Base-by-base conservation (phyloP, 495 filamentous ascomycete genomes). In the Aspergillus coremiiformis region DNA sequence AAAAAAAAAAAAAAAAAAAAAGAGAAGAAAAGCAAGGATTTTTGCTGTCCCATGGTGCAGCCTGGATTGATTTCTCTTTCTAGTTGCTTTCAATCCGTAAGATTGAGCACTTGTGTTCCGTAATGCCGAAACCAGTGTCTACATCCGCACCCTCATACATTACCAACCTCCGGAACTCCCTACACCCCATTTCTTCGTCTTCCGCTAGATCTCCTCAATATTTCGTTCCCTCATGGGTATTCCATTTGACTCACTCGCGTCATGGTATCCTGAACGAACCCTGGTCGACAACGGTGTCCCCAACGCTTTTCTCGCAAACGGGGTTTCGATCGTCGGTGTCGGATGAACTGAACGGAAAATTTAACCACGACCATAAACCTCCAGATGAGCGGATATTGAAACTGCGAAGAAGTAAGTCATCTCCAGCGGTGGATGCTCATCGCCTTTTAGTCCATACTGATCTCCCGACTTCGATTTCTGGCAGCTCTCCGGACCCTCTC, bases 401-500 rank as follows among this genome's bases (percentile, higher is more conserved):
- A 66, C 83, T 98, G 2, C 92, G 93, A 48, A 92, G 87, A 61
- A 96, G 90, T 90, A 72, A 58, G 81, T 66, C 42, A 42, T 56
- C 20, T 12, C 27, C 20, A 17, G 24, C 22, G 41, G 32, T 17
- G 39, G 24, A 1, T 23, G 17, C 3, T 37, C 9, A 22, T 23
- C 9, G 10, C 20, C n/a, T 22, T 30, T 35, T 22, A 49, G 47
- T 53, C 27, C 20, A 41, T 47, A 6, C 15, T 47, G 30, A 51
- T 50, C 27, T 50, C 27, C 43, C 35, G 23, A 1, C n/a, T 33
- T 10, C 22, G 9, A 8, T 10, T 33, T 44, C 17, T 32, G 53
- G 52, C 52, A 95, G 90, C 93, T 52, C 78, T 98, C 24, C 81
- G 89, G 26, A 86, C 80, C 49, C 84, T 98, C 27, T 93, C 94